Evolutionary conservation across 2,329 filamentous ascomycete species (phyloP).

Genomic region (Aspergillus piperis): DNA sequence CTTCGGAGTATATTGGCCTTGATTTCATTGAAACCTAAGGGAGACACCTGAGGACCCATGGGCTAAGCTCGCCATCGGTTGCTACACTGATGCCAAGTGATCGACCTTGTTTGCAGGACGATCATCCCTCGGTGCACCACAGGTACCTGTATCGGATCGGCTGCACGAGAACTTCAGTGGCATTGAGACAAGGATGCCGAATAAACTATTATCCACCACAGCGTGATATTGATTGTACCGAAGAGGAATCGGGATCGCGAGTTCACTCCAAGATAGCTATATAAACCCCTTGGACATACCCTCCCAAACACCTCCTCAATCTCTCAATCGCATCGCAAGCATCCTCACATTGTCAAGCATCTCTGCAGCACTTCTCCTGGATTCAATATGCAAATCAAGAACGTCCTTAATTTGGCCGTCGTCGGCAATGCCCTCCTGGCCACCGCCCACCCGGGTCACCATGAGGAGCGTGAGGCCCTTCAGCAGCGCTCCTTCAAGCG

Average conservation of each 20-base stretch:
- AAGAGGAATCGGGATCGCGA: not conserved
- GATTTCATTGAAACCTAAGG: not conserved
- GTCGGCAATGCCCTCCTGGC: slow-evolving; percentile 5
- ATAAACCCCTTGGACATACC: not conserved
- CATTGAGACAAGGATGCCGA: not conserved
- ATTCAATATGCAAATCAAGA: slow-evolving; percentile 11
- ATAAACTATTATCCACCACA: not conserved
- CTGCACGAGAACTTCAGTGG: not conserved
- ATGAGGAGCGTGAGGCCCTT: slow-evolving; percentile 10
- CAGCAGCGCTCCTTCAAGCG: slow-evolving; percentile 22
- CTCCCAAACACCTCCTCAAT: not conserved
- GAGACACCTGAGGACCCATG: not conserved
- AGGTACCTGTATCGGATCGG: not conserved
- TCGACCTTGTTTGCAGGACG: not conserved
- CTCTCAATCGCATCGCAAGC: not conserved
- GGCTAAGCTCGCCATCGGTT: not conserved
- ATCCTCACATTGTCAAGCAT: not conserved
- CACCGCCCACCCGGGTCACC: slow-evolving; percentile 4
- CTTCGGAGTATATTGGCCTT: not conserved
- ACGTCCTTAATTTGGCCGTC: slow-evolving; percentile 3
- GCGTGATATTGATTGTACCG: not conserved
- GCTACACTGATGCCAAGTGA: not conserved
- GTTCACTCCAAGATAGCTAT: not conserved
- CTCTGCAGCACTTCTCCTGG: not conserved
- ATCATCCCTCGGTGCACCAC: not conserved